phyloP scores from a whole-genome alignment of 352 stramenopile genomes.

The Phytophthora ohioensis region DNA sequence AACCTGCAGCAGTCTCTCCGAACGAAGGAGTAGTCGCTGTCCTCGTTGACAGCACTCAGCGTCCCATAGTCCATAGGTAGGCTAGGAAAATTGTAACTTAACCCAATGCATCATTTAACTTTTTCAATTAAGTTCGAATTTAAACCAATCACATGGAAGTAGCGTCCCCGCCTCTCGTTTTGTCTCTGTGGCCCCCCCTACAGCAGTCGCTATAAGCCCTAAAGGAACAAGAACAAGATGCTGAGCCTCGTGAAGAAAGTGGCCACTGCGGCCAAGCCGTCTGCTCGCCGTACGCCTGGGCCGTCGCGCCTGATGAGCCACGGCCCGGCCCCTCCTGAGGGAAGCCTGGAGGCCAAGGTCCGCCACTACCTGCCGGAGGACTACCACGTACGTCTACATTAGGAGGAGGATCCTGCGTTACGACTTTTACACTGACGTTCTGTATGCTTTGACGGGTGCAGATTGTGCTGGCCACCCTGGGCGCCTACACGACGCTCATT shows the following conservation, averaged over 20 bases:
- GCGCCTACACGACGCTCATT: constrained; percentile 83
- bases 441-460: constrained; percentile 22
- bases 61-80: constrained; percentile 26
- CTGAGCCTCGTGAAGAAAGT: constrained; percentile 84
- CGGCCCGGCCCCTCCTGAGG: constrained; percentile 63
- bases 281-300: constrained; percentile 47
- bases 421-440: constrained; percentile 12
- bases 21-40: constrained; percentile 21
- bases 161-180: constrained; percentile 36
- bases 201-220: constrained; percentile 25
- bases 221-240: constrained; percentile 50
- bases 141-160: constrained; percentile 20
- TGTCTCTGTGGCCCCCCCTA: constrained; percentile 16
- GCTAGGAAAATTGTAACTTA: background rate
- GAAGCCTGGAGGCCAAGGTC: constrained; percentile 87
- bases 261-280: constrained; percentile 56
- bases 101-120: background rate
- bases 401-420: background rate
- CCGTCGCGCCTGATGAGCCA: constrained; percentile 84
- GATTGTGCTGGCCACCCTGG: constrained; percentile 87
- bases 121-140: constrained; percentile 18
- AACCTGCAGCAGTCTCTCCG: constrained; percentile 7
- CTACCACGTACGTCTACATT: constrained; percentile 72
- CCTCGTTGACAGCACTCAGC: constrained; percentile 19
- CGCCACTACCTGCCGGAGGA: constrained; percentile 85